Evolutionary conservation across 2,329 filamentous ascomycete species (phyloP).

Genomic region (Penicillium expansum): DNA sequence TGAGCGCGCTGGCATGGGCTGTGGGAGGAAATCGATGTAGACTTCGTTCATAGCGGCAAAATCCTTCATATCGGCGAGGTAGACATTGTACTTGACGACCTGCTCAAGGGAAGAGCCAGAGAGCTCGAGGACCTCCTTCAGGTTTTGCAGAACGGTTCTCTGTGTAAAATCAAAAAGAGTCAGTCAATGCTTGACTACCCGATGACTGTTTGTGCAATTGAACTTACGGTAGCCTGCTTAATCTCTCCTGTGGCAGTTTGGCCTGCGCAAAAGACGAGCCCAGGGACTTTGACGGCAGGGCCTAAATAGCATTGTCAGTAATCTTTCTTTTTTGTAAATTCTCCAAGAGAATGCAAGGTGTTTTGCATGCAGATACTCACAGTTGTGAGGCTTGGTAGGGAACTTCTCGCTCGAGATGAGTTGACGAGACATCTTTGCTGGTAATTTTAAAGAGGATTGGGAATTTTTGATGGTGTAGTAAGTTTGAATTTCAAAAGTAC

Average conservation of each 20-base stretch:
- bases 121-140: constrained; percentile 44
- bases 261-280: constrained; percentile 49
- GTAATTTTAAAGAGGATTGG: background rate
- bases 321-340: background rate
- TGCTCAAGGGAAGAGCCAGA: constrained; percentile 58
- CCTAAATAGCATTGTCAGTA: constrained; percentile 21
- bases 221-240: constrained; percentile 46
- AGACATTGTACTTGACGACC: constrained; percentile 63
- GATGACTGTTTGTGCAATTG: background rate
- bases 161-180: constrained; percentile 8
- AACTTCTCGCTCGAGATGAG: constrained; percentile 50
- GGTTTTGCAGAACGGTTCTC: constrained; percentile 46
- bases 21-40: constrained; percentile 40
- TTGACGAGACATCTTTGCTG: constrained; percentile 44
- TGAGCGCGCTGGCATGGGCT: constrained; percentile 45
- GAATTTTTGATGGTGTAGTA: background rate
- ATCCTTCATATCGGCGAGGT: constrained; percentile 60
- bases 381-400: constrained; percentile 49
- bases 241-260: constrained; percentile 52
- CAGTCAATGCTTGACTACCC: background rate
- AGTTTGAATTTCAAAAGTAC: background rate
- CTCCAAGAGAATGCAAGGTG: too few relatives aligned
- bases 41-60: constrained; percentile 25
- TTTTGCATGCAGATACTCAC: constrained; percentile 24
- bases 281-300: constrained; percentile 47